Evolutionary conservation across 2,329 filamentous ascomycete species (phyloP), one percentile per base, ranked within the genome.

Genomic region (Trichophyton schoenleinii): DNA sequence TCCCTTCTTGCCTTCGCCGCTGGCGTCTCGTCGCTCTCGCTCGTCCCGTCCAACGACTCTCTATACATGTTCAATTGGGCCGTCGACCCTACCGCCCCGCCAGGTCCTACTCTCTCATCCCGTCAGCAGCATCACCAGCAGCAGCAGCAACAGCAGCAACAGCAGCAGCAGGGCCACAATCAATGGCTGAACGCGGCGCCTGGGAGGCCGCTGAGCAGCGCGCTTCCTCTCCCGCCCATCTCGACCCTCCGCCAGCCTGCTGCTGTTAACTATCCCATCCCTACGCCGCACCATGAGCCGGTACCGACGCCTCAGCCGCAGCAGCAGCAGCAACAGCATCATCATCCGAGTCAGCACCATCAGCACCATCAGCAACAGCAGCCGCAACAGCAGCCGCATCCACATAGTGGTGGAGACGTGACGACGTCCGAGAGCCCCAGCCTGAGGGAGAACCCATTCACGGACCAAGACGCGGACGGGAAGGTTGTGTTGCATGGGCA

Each of bases 121-220:
- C 70, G 71, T 71, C 59, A 63, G n/a, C 61, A 62, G 20, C 55
- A 58, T 42, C 55, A 58, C 34, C 55, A 58, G 55, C 55, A 58
- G 34, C 55, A 58, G 22, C 22, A 57, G 20, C 55, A 58, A 3
- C 55, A 58, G n/a, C 55, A 58, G 2, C 55, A 58, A n/a, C 55
- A 58, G n/a, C 57, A 59, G 25, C 57, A 59, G 41, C 38, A 48
- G 57, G 38, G 42, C n/a, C 38, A 59, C 57, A 22, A 18, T 48
- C 57, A 59, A 59, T 59, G 57, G 57, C 57, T 59, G 25, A 59
- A 28, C 25, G 18, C 57, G 57, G 57, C 38, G 25, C 57, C 57
- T 8, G 42, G 34, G 22, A 46, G 57, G 57, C 38, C 57, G 25
- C 38, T 59, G 28, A 46, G 36, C 34, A 34, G 57, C 41, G 38